Conservation (phyloP, 768 basidiomycete species). For the Hemileccinum impolitum region DNA sequence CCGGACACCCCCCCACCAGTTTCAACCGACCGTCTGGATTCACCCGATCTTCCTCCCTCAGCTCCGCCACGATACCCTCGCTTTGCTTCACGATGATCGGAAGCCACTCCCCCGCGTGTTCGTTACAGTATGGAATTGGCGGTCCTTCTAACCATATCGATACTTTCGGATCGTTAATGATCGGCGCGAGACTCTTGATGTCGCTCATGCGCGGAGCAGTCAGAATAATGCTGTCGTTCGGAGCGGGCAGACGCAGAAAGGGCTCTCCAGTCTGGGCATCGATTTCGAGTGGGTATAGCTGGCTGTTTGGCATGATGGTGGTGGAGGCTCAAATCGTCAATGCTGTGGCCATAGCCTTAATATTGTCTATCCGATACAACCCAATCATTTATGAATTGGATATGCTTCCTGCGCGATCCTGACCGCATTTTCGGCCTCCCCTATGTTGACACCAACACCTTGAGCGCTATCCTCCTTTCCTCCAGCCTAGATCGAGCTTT, state of each 20-base stretch:
- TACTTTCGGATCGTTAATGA: slow-evolving; percentile 50
- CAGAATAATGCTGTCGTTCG: slow-evolving; percentile 52
- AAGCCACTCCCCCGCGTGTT: slow-evolving; percentile 41
- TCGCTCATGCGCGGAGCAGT: slow-evolving; percentile 55
- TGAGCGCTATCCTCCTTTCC: slow-evolving; percentile 93
- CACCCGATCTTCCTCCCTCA: slow-evolving; percentile 14
- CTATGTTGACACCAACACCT: slow-evolving; percentile 73
- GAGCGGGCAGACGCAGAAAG: slow-evolving; percentile 51
- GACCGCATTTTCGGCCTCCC: slow-evolving; percentile 66
- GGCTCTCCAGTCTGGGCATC: slow-evolving; percentile 46
- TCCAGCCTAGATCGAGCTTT: slow-evolving; percentile 60
- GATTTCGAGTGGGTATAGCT: slow-evolving; percentile 39
- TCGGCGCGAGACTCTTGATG: slow-evolving; percentile 31
- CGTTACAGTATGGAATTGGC: slow-evolving; percentile 50
- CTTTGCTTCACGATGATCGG: slow-evolving; percentile 16
- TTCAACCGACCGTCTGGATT: slow-evolving; percentile 24
- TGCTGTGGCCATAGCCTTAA: not conserved
- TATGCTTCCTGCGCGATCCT: slow-evolving; percentile 47
- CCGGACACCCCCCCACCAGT: slow-evolving; percentile 44
- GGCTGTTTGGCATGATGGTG: slow-evolving; percentile 17
- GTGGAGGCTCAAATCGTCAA: not conserved
- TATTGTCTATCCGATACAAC: not conserved
- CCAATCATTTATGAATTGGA: slow-evolving; percentile 16
- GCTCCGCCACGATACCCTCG: slow-evolving; percentile 18
- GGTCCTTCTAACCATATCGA: slow-evolving; percentile 44